Base-by-base conservation (phyloP, 768 basidiomycete species). In the Termitomyces sp. region DNA sequence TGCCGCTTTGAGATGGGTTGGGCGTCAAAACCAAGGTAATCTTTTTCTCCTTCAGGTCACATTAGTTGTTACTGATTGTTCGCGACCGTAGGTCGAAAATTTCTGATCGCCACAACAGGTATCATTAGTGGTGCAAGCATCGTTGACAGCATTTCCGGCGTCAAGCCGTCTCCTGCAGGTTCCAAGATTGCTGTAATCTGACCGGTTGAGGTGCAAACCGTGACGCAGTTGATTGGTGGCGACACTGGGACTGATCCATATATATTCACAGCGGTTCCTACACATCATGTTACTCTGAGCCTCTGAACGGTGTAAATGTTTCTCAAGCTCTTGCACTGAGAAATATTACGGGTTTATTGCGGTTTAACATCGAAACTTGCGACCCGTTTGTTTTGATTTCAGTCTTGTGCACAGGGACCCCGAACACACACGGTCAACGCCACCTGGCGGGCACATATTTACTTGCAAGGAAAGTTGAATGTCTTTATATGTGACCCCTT, bases 1-100 rank as follows among this genome's bases (percentile, higher is more conserved):
- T 58, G 88, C 97, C 37, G 96, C 96, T 6, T 70, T 99, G 63
- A 81, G 97, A 69, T 97, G 94, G 93, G 88, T 96, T 67, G 82
- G 86, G 56, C 83, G 87, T 64, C 93, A 94, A 70, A 89, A 88
- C 63, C 83, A 81, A 80, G 95, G 93, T 85, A 66, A 39, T 30
- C 14, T 26, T 27, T 72, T 68, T 53, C 54, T 64, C 32, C 64
- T 54, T 69, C 34, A 67, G 51, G 44, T 51, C 52, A 56, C 30
- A 54, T 42, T 43, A n/a, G 34, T 60, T 44, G 62, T 61, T 48
- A 39, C 42, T 57, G 26, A 54, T 51, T 51, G 61, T 26, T 37
- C 54, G 20, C 36, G 27, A 32, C 30, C 34, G 24, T 69, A 95
- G 93, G 93, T 26, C 86, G 95, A 45, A 86, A 83, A 62, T 93